Evolutionary conservation across 2,329 filamentous ascomycete species (phyloP).

Genomic region (Dactylellina sp.): DNA sequence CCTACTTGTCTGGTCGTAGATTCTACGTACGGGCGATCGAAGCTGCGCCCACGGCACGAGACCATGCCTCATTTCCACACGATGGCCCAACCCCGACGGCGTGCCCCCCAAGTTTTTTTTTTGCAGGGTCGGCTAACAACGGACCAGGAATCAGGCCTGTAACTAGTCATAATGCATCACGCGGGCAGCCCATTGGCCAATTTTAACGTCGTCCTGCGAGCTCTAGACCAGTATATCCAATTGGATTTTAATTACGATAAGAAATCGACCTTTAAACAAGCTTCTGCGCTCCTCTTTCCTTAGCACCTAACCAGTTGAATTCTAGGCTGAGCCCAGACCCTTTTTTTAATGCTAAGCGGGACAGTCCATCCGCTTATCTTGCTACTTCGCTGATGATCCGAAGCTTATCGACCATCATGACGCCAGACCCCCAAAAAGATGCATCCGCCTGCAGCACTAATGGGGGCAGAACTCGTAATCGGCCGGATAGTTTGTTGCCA

Average conservation of each 20-base stretch:
- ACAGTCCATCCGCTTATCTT: conserved; percentile 55
- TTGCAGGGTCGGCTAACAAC: conserved; percentile 50
- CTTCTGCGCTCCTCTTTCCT: conserved; percentile 39
- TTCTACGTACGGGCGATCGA: neutral
- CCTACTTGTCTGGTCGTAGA: conserved; percentile 34
- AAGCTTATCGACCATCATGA: conserved; percentile 55
- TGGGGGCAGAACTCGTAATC: conserved; percentile 17
- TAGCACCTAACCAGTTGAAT: conserved; percentile 29
- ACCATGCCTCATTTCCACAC: conserved; percentile 6
- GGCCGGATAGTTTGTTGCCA: conserved; percentile 15
- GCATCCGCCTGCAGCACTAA: conserved; percentile 1
- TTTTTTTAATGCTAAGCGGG: conserved; percentile 14
- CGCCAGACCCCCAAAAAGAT: conserved; percentile 34
- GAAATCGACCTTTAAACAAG: conserved; percentile 3
- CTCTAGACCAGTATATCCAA: conserved; percentile 32
- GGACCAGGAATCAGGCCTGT: conserved; percentile 35
- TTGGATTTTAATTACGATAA: conserved; percentile 49
- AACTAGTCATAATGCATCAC: conserved; percentile 22
- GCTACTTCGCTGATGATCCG: conserved; percentile 54
- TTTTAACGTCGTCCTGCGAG: conserved; percentile 3
- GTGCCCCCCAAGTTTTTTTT: neutral
- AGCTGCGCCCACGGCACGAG: conserved; percentile 25
- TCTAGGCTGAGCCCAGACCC: conserved; percentile 20
- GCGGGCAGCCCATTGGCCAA: conserved; percentile 15
- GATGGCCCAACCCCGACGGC: conserved; percentile 38